Percentiles rank a stretch among this genome's conserved stretches.
These are phyloP conservation scores for Plasmodium chabaudi DNA, from an alignment of 169 alveolate genomes.

Conservation along the genomic window DNA sequence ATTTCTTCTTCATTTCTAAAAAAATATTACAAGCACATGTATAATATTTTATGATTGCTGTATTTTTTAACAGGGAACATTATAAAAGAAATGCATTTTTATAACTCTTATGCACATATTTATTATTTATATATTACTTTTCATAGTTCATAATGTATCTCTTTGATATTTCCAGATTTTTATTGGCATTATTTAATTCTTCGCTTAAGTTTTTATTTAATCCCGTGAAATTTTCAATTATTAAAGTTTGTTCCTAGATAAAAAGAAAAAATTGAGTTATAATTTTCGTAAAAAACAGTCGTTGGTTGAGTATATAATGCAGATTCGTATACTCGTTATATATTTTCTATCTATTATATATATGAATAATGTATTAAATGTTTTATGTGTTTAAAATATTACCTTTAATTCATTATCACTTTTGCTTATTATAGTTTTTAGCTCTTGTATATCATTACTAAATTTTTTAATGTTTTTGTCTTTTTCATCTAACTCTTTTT, in stretches of 20 bases:
- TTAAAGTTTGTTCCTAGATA: slow-evolving; percentile 76
- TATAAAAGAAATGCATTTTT: slow-evolving; percentile 17
- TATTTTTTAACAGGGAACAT: neutral
- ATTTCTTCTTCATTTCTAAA: slow-evolving; percentile 76
- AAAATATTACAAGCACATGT: slow-evolving; percentile 3
- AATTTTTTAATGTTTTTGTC: slow-evolving; percentile 69
- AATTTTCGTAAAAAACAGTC: slow-evolving; percentile 6
- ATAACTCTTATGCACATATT: slow-evolving; percentile 4
- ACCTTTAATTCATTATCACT: slow-evolving; percentile 75
- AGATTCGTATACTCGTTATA: slow-evolving; percentile 10
- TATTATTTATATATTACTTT: slow-evolving; percentile 36
- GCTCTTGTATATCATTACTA: slow-evolving; percentile 72
- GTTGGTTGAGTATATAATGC: neutral
- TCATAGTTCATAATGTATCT: slow-evolving; percentile 76
- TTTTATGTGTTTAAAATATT: slow-evolving; percentile 26
- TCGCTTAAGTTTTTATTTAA: slow-evolving; percentile 66
- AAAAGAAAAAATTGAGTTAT: slow-evolving; percentile 12
- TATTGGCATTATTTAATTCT: slow-evolving; percentile 75
- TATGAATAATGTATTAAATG: slow-evolving; percentile 8
- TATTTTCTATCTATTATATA: slow-evolving; percentile 8
- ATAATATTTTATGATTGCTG: neutral
- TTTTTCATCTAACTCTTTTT: slow-evolving; percentile 73
- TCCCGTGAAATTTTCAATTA: slow-evolving; percentile 73
- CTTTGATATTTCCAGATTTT: slow-evolving; percentile 70
- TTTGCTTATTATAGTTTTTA: slow-evolving; percentile 65